Evolutionary conservation across 495 filamentous ascomycete species (phyloP).

Genomic region (Penicillium maclennaniae): DNA sequence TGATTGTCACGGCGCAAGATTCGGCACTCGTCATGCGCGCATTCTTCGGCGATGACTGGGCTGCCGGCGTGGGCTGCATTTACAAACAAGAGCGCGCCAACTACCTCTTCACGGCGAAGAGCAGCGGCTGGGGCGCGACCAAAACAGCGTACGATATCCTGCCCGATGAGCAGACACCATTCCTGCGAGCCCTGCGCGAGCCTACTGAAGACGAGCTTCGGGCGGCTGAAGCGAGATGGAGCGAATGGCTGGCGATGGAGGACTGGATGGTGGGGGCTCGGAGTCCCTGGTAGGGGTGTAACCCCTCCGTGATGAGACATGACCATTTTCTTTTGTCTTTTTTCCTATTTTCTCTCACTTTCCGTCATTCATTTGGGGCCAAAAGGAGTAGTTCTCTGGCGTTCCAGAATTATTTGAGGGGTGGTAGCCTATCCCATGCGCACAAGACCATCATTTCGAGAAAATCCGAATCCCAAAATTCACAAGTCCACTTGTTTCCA

Average conservation of each 20-base stretch:
- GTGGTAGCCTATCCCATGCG: not conserved
- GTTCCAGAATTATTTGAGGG: constrained; percentile 8
- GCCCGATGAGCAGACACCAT: constrained; percentile 76
- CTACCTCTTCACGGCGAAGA: constrained; percentile 94
- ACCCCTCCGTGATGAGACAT: constrained; percentile 21
- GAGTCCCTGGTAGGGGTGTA: constrained; percentile 46
- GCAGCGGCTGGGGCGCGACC: constrained; percentile 78
- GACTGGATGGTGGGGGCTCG: constrained; percentile 86
- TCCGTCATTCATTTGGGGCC: constrained; percentile 3
- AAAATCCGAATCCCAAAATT: not conserved
- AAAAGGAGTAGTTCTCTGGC: constrained; percentile 13
- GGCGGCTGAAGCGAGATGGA: constrained; percentile 75
- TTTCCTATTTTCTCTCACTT: constrained; percentile 2
- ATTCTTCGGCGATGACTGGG: constrained; percentile 89
- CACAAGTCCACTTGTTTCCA: not conserved
- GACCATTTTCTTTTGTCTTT: constrained; percentile 18
- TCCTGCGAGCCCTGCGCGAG: constrained; percentile 70
- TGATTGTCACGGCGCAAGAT: constrained; percentile 87
- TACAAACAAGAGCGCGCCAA: constrained; percentile 86
- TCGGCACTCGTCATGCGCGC: constrained; percentile 70
- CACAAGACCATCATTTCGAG: not conserved
- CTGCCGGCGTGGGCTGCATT: constrained; percentile 67
- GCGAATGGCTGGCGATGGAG: constrained; percentile 89
- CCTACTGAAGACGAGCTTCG: constrained; percentile 76
- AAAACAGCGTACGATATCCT: constrained; percentile 84